Conservation (phyloP, 2,329 filamentous ascomycete genomes). For the Coniochaeta hoffmannii region DNA sequence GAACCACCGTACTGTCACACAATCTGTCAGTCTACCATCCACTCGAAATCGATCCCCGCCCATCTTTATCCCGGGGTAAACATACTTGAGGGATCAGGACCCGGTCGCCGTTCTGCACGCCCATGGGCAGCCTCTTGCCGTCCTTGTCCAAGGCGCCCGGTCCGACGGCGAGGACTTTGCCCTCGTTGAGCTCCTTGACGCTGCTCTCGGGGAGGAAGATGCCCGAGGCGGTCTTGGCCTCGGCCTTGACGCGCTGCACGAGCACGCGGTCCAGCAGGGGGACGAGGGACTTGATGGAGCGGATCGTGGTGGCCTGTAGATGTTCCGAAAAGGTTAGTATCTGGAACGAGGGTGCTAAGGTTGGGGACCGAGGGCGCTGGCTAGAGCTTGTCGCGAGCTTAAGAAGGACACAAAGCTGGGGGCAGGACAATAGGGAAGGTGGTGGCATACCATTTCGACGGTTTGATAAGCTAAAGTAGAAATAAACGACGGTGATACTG, state of each 20-base stretch:
- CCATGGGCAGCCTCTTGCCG: slow-evolving; percentile 79
- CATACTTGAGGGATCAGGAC: slow-evolving; percentile 92
- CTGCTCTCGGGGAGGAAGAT: slow-evolving; percentile 97
- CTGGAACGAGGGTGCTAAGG: background rate
- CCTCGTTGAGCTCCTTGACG: slow-evolving; percentile 98
- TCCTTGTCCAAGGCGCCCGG: slow-evolving; percentile 83
- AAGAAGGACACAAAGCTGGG: background rate
- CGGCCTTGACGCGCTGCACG: slow-evolving; percentile 95
- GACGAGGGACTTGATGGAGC: slow-evolving; percentile 89
- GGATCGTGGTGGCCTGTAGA: slow-evolving; percentile 63
- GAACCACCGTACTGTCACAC: slow-evolving; percentile 85
- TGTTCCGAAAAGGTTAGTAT: background rate
- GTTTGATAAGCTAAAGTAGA: background rate
- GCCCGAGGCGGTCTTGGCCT: slow-evolving; percentile 90
- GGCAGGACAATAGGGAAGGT: background rate
- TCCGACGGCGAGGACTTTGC: slow-evolving; percentile 89
- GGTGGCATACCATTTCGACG: slow-evolving; percentile 1
- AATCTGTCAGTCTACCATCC: slow-evolving; percentile 16
- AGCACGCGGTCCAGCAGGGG: slow-evolving; percentile 97
- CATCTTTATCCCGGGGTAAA: slow-evolving; percentile 4
- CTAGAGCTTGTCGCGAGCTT: slow-evolving; percentile 1
- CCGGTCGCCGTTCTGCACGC: slow-evolving; percentile 77
- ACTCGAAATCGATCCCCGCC: background rate
- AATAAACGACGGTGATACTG: background rate
- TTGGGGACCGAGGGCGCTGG: background rate